Percentiles rank a stretch among this genome's conserved stretches.
Evolutionary conservation across 495 filamentous ascomycete genomes (phyloP).

Genomic region (Tuber calosporum): DNA sequence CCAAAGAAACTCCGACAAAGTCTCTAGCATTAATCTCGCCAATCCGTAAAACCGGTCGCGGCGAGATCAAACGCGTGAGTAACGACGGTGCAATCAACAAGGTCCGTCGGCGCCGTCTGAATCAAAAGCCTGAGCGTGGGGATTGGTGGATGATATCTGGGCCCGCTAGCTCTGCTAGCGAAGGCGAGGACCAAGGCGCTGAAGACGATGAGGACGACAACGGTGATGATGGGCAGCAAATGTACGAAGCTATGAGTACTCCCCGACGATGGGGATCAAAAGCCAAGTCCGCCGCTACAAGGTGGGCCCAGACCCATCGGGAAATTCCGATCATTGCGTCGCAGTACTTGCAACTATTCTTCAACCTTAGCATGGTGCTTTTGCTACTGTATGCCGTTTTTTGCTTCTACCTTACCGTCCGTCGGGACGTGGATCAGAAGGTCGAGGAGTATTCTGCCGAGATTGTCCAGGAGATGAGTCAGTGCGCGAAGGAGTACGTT

Average conservation of each 20-base stretch:
- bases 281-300: slow-evolving; percentile 58
- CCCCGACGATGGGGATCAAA: slow-evolving; percentile 48
- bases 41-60: slow-evolving; percentile 47
- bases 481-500: slow-evolving; percentile 61
- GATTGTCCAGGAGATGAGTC: slow-evolving; percentile 63
- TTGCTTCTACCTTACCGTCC: slow-evolving; percentile 61
- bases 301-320: slow-evolving; percentile 56
- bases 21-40: slow-evolving; percentile 6
- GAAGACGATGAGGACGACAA: slow-evolving; percentile 41
- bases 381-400: slow-evolving; percentile 64
- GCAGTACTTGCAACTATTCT: slow-evolving; percentile 70
- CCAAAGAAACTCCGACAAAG: slow-evolving; percentile 26
- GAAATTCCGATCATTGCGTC: slow-evolving; percentile 79
- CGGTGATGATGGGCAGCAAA: slow-evolving; percentile 42
- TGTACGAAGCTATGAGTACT: slow-evolving; percentile 26
- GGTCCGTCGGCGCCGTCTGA: slow-evolving; percentile 50
- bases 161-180: slow-evolving; percentile 34
- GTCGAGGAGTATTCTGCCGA: slow-evolving; percentile 56
- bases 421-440: slow-evolving; percentile 65
- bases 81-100: slow-evolving; percentile 50
- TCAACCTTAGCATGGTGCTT: slow-evolving; percentile 67
- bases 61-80: slow-evolving; percentile 52
- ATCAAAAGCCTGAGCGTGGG: slow-evolving; percentile 32
- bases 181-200: slow-evolving; percentile 43
- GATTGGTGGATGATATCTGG: neutral